These are phyloP conservation scores for Leucosporidium scottii DNA, from an alignment of 768 basidiomycete species.

Conservation along the genomic window DNA sequence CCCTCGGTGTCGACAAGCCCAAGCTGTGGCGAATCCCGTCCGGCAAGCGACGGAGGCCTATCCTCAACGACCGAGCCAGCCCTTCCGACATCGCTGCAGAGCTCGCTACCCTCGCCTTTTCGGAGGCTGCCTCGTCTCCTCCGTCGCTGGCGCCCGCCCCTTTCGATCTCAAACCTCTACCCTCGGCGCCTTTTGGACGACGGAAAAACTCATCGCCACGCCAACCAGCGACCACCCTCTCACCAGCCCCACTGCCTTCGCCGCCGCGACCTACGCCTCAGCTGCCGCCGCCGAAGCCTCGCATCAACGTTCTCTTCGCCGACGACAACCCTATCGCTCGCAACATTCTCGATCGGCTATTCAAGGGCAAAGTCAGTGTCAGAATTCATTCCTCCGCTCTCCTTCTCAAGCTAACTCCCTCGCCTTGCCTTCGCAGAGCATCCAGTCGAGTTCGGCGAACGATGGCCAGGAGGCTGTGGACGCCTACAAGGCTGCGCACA, in stretches of 20 bases:
- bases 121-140: background rate
- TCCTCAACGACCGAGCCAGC: background rate
- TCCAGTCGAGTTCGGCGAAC: background rate
- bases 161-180: background rate
- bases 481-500: background rate
- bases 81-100: background rate
- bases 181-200: background rate
- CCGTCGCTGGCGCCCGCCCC: background rate
- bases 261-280: background rate
- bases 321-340: conserved; percentile 25
- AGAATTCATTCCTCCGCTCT: background rate
- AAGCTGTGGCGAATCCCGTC: background rate
- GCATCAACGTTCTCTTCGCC: conserved; percentile 18
- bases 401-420: background rate
- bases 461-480: background rate
- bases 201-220: too few relatives aligned
- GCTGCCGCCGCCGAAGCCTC: background rate
- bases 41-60: background rate
- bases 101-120: background rate
- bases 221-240: too few relatives aligned
- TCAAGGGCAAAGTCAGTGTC: background rate
- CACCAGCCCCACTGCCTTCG: too few relatives aligned
- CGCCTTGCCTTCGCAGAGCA: background rate
- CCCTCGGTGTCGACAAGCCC: background rate
- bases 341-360: conserved; percentile 8